A percentile compares a stretch with the other conserved stretches of the same genome.
phyloP scores from a whole-genome alignment of 352 stramenopile species.

The Globisporangium yorkense region DNA sequence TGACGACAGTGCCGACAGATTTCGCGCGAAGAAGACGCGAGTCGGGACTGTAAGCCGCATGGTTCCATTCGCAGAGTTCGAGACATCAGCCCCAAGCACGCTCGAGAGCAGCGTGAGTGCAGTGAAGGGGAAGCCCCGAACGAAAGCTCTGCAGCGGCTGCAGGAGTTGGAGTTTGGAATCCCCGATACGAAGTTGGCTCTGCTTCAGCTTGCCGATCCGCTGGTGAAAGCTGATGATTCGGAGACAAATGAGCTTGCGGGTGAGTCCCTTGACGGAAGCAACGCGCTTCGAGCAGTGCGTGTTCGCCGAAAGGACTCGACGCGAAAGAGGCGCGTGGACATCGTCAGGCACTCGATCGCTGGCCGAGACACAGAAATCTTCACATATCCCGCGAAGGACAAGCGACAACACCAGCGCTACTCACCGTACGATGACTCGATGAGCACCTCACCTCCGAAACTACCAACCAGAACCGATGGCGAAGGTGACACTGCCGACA shows the following conservation, averaged over 20 bases:
- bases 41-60: constrained; percentile 9
- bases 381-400: constrained; percentile 1
- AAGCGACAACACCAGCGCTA: neutral
- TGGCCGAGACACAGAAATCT: constrained; percentile 6
- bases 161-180: constrained; percentile 8
- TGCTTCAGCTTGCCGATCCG: constrained; percentile 8
- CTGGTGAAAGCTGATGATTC: constrained; percentile 1
- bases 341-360: constrained; percentile 8
- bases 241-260: neutral
- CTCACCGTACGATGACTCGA: neutral
- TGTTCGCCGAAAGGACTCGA: neutral
- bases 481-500: neutral
- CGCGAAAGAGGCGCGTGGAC: constrained; percentile 10
- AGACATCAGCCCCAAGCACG: neutral
- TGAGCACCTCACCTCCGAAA: neutral
- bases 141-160: constrained; percentile 2
- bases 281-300: neutral
- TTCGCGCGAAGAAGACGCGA: constrained; percentile 13
- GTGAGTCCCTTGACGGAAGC: neutral
- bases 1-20: constrained; percentile 1
- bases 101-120: neutral
- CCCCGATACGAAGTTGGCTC: neutral
- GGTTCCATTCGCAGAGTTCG: constrained; percentile 7
- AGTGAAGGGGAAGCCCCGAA: neutral
- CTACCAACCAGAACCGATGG: neutral